Base-by-base conservation (phyloP, 2,329 filamentous ascomycete genomes). In the Teratosphaeriaceae sp. region DNA sequence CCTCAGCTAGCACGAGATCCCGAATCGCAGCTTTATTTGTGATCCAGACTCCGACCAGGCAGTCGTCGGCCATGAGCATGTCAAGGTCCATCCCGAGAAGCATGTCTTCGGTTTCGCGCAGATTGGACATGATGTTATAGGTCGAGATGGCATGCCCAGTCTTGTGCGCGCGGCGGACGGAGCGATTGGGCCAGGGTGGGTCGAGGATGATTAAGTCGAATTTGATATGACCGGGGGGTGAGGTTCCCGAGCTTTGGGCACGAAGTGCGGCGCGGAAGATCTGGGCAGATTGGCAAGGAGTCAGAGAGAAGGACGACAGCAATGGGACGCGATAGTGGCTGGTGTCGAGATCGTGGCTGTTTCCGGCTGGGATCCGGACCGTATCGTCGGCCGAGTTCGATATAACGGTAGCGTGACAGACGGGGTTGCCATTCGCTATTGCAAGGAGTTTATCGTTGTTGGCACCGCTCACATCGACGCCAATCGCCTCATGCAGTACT, bases 171-270 rank as follows among this genome's bases (percentile, higher is more conserved):
- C 77, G 80, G 51, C 75, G 75, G 12, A 79, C 85, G 5, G 85
- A 89, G 35, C 80, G 76, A 57, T 88, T 90, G 0, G 85, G 84
- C 85, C 86, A 90, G 1, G 86, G 85, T 2, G 86, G 86, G 57
- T 90, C 85, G 16, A 89, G 66, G 6, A 88, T 61, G 27, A 89
- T 70, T 34, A 89, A 67, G 50, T 85, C 69, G 61, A 90, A 88
- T 5, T 48, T 59, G 62, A 50, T 73, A 73, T 50, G 60, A n/a
- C n/a, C n/a, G n/a, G n/a, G n/a, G n/a, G n/a, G n/a, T n/a, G n/a
- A n/a, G n/a, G n/a, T n/a, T n/a, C n/a, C n/a, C n/a, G n/a, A n/a
- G 6, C 67, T 62, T 38, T 66, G 51, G 18, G 53, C 40, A 19
- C 61, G 55, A 21, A 71, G 56, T n/a, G 62, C 56, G 1, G 52